Percentiles rank a stretch among this genome's conserved stretches.
phyloP scores from a whole-genome alignment of 148 eudicot species.

The Cornus suecica region DNA sequence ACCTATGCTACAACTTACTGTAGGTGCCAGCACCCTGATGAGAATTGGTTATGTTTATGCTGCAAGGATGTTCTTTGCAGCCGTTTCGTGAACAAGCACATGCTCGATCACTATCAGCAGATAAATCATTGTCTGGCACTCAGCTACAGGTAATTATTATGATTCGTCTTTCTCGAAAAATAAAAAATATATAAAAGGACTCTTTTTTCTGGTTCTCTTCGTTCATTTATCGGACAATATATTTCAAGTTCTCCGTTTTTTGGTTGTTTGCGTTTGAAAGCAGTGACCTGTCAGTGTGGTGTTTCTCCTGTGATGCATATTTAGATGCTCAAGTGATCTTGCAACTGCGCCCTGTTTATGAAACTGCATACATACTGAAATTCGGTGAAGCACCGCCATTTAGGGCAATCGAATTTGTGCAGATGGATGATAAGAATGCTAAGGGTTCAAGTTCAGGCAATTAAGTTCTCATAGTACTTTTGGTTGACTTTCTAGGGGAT shows the following conservation, averaged over 20 bases:
- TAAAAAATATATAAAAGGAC: neutral
- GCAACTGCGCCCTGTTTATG: conserved; percentile 59
- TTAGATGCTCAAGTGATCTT: conserved; percentile 79
- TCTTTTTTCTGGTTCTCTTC: neutral
- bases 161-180: too few species aligned
- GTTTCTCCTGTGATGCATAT: conserved; percentile 82
- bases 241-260: neutral
- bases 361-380: conserved; percentile 79
- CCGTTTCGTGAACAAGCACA: conserved; percentile 86
- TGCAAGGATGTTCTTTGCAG: conserved; percentile 89
- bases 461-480: neutral
- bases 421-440: conserved; percentile 25
- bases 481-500: neutral
- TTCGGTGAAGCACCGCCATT: conserved; percentile 74
- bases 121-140: conserved; percentile 65
- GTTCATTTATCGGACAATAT: neutral
- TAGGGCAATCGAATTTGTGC: conserved; percentile 34
- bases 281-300: conserved; percentile 98
- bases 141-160: conserved; percentile 67
- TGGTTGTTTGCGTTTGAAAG: conserved; percentile 9
- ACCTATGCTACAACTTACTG: conserved; percentile 10
- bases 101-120: conserved; percentile 76
- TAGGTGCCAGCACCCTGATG: conserved; percentile 81
- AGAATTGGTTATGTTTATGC: conserved; percentile 85
- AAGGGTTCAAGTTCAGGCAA: conserved; percentile 7